Conservation (phyloP, 352 stramenopile genomes). For the Phytophthora sansomeana region DNA sequence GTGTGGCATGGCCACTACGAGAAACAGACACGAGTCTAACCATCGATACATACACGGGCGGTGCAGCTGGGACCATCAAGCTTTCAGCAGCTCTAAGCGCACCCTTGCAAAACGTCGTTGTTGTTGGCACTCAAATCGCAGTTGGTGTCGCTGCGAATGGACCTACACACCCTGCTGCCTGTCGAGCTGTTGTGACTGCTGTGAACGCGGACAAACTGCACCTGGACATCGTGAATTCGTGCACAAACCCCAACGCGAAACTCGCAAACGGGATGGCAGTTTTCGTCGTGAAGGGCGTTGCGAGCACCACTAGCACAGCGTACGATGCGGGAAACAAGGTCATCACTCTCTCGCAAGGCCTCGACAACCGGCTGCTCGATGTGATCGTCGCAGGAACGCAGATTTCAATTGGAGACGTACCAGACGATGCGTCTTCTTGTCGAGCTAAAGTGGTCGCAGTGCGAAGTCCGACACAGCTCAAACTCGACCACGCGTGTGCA, state of each 20-base stretch:
- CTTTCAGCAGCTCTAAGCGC: constrained; percentile 44
- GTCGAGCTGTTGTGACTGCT: constrained; percentile 26
- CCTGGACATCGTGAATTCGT: constrained; percentile 30
- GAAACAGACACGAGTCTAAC: constrained; percentile 40
- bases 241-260: constrained; percentile 21
- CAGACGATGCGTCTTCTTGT: constrained; percentile 28
- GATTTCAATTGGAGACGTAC: constrained; percentile 34
- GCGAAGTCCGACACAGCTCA: constrained; percentile 30
- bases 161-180: constrained; percentile 32
- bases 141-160: constrained; percentile 38
- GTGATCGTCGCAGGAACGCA: constrained; percentile 29
- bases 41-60: constrained; percentile 38
- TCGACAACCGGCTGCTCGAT: constrained; percentile 30
- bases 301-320: constrained; percentile 19
- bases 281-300: constrained; percentile 32
- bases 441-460: constrained; percentile 22
- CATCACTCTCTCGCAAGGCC: constrained; percentile 30
- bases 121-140: constrained; percentile 49
- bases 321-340: constrained; percentile 2
- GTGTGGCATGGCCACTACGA: constrained; percentile 56
- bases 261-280: constrained; percentile 9
- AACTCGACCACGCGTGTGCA: constrained; percentile 39
- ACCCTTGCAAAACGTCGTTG: constrained; percentile 36
- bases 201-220: constrained; percentile 27
- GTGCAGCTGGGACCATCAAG: constrained; percentile 40